A percentile compares a stretch with the other conserved stretches of the same genome.
phyloP scores from a whole-genome alignment of 2,329 filamentous ascomycete genomes.

The Apiospora koreana region DNA sequence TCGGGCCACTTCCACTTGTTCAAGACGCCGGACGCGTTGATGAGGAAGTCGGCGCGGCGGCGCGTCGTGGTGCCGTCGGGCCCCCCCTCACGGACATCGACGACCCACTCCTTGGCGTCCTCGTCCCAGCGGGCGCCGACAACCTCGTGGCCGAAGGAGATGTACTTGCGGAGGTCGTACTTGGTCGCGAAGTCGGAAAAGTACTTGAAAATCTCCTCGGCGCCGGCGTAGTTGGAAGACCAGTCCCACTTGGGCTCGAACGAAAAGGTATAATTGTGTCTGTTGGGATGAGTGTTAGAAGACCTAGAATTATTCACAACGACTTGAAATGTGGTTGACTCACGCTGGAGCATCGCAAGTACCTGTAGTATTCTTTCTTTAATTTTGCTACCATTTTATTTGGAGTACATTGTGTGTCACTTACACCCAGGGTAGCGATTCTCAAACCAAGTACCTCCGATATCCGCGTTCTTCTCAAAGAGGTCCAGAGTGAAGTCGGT shows the following conservation, averaged over 20 bases:
- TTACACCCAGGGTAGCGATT: conserved; percentile 59
- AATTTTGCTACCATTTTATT: rapidly evolving
- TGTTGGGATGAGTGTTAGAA: background rate
- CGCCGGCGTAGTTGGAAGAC: conserved; percentile 18
- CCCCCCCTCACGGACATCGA: background rate
- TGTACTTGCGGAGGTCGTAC: conserved; percentile 25
- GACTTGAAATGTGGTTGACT: background rate
- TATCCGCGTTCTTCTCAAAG: conserved; percentile 57
- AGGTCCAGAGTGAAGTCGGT: conserved; percentile 46
- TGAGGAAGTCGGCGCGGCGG: conserved; percentile 47
- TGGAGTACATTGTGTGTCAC: conserved; percentile 29
- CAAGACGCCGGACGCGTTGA: conserved; percentile 51
- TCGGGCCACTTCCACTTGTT: conserved; percentile 55
- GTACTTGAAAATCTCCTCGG: conserved; percentile 19
- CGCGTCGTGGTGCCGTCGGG: conserved; percentile 13
- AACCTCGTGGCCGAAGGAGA: conserved; percentile 23
- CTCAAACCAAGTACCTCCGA: conserved; percentile 61
- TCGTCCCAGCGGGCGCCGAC: conserved; percentile 25
- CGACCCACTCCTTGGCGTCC: conserved; percentile 15
- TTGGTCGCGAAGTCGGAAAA: conserved; percentile 23
- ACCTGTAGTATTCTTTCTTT: background rate
- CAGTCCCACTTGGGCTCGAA: conserved; percentile 21
- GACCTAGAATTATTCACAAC: too few relatives aligned
- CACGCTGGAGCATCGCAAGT: background rate
- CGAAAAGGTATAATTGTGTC: conserved; percentile 19